Conservation (phyloP, 2,329 filamentous ascomycete species). For the Cucurbitaria berberidis region DNA sequence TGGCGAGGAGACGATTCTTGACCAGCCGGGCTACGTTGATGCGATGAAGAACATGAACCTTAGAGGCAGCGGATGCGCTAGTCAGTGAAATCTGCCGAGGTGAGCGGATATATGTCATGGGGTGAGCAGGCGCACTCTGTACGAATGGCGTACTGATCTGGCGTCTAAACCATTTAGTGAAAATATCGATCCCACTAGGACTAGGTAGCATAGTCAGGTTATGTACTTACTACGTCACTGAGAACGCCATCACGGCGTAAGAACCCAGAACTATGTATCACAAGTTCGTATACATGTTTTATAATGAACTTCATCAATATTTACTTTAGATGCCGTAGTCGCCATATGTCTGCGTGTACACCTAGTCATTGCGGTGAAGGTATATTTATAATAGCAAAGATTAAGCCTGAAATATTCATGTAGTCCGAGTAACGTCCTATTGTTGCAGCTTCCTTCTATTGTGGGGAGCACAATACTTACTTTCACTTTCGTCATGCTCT, state of each 20-base stretch:
- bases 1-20: background rate
- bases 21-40: background rate
- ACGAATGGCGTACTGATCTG: background rate
- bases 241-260: too few relatives aligned
- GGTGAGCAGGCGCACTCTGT: background rate
- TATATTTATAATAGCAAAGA: too few relatives aligned
- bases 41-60: background rate
- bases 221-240: background rate
- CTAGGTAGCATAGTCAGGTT: background rate
- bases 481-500: background rate
- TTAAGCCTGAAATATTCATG: too few relatives aligned
- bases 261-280: too few relatives aligned
- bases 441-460: background rate
- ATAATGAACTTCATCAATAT: too few relatives aligned
- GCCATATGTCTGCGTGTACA: too few relatives aligned
- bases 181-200: too few relatives aligned
- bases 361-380: too few relatives aligned
- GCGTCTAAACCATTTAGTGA: background rate
- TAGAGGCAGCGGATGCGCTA: background rate
- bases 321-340: too few relatives aligned
- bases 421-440: too few relatives aligned
- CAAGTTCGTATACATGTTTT: too few relatives aligned
- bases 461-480: background rate
- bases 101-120: background rate
- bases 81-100: background rate